Conservation (phyloP, 2,329 filamentous ascomycete species). For the Lasiodiplodia theobromae region DNA sequence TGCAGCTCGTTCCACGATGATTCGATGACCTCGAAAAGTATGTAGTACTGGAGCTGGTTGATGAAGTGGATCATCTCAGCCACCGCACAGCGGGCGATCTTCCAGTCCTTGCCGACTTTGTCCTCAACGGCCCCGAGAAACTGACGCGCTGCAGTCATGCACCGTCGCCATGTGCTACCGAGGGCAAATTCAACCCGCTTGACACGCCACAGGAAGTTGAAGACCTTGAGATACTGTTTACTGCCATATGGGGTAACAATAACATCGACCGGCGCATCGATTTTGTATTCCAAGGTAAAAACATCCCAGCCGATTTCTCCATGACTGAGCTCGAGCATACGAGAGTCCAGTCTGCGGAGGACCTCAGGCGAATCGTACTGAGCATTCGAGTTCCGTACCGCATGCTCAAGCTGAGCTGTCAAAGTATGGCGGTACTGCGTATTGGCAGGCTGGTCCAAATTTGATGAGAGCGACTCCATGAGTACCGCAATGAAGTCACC, state of each 20-base stretch:
- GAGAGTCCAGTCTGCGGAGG: conserved; percentile 88
- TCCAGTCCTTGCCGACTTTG: conserved; percentile 82
- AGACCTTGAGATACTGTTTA: conserved; percentile 96
- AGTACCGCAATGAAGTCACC: conserved; percentile 96
- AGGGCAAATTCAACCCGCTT: conserved; percentile 97
- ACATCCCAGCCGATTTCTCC: conserved; percentile 99
- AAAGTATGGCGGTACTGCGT: conserved; percentile 96
- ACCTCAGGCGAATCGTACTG: conserved; percentile 95
- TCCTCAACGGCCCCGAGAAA: conserved; percentile 81
- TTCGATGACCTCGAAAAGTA: conserved; percentile 98
- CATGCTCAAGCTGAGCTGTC: conserved; percentile 97
- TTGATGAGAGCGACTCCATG: conserved; percentile 94
- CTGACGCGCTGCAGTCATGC: conserved; percentile 93
- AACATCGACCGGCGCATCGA: conserved; percentile 94
- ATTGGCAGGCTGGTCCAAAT: conserved; percentile 93
- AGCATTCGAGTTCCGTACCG: conserved; percentile 94
- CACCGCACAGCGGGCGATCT: conserved; percentile 82
- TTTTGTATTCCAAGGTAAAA: conserved; percentile 98
- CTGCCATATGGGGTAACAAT: conserved; percentile 96
- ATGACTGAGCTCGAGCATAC: conserved; percentile 95
- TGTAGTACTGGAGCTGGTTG: conserved; percentile 97
- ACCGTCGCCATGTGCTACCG: conserved; percentile 88
- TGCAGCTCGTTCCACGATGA: conserved; percentile 93
- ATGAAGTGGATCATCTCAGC: conserved; percentile 99
- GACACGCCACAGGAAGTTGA: conserved; percentile 98